phyloP scores from a whole-genome alignment of 2,329 filamentous ascomycete species.

The Penicillium rolfsii region DNA sequence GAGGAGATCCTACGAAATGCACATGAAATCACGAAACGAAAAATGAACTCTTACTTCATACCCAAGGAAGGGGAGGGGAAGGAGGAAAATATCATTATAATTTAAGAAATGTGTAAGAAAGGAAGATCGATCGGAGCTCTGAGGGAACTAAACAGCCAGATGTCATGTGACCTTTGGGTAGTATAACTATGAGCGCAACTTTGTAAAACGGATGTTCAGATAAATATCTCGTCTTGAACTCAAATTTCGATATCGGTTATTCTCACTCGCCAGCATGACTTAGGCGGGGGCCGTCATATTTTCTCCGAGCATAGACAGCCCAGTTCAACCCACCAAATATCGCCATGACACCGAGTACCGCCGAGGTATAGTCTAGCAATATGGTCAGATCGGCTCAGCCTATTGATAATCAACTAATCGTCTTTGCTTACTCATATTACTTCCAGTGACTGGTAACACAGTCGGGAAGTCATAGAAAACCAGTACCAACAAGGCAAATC shows the following conservation, averaged over 20 bases:
- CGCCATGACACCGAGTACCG: background rate
- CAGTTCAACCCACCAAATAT: constrained; percentile 1
- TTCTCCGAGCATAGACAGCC: background rate
- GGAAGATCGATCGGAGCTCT: too few species aligned
- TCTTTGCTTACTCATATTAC: constrained; percentile 1
- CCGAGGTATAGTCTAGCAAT: background rate
- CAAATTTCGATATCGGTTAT: background rate
- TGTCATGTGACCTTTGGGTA: too few species aligned
- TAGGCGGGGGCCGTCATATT: background rate
- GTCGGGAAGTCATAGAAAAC: constrained; percentile 1
- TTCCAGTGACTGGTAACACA: background rate
- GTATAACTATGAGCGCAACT: too few species aligned
- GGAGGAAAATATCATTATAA: too few species aligned
- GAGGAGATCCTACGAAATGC: too few species aligned
- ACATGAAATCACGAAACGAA: too few species aligned
- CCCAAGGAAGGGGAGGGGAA: too few species aligned
- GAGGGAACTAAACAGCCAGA: too few species aligned
- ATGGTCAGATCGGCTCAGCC: background rate
- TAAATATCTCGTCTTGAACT: background rate
- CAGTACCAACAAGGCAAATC: background rate
- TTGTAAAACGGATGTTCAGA: background rate
- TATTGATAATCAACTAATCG: background rate
- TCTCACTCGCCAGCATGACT: background rate
- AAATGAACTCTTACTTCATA: too few species aligned
- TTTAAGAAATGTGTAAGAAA: too few species aligned